Base-by-base conservation (phyloP, 2,329 filamentous ascomycete genomes). In the Xylariaceae sp. region DNA sequence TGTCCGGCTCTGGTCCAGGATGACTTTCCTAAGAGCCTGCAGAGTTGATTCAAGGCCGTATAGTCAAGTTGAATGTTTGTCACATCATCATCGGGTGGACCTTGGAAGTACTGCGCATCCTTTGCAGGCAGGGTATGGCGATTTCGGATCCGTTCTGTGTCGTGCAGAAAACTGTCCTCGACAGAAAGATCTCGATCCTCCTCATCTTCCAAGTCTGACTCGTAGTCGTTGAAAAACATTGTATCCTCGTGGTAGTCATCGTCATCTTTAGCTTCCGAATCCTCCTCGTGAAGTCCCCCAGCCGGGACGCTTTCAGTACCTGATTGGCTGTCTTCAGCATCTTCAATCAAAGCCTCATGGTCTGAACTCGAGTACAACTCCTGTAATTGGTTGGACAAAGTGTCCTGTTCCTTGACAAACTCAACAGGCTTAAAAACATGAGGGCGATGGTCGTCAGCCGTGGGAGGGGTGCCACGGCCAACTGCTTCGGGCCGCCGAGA, bases 111-210 rank as follows among this genome's bases (percentile, higher is more conserved):
- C 20, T 57, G 51, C 11, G 38, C 37, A 14, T 47, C 50, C 22
- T 50, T 35, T 5, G 42, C 40, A 36, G 52, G 19, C 19, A 10
- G 8, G 20, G 43, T 39, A 36, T 53, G 36, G 11, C 39, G 43
- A 23, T 49, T 36, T 42, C 48, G 49, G 22, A 61, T 62, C 5
- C 44, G 35, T 5, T 51, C 32, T 8, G 58, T 38, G 37, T 64
- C 60, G 25, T 52, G 49, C 19, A 39, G 38, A 38, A 64, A 62
- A 17, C 44, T 52, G n/a, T 53, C 53, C 39, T 54, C 23, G 6
- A 22, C 37, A 10, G 52, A 47, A 12, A 47, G 34, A 27, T 54
- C 49, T 5, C 42, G 40, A 41, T 48, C 47, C 5, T 34, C 10
- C 14, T 44, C n/a, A 22, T 21, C 40, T 19, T 42, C 52, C 19